Evolutionary conservation across 345 rosid species (phyloP).

Genomic region (Punica granatum): DNA sequence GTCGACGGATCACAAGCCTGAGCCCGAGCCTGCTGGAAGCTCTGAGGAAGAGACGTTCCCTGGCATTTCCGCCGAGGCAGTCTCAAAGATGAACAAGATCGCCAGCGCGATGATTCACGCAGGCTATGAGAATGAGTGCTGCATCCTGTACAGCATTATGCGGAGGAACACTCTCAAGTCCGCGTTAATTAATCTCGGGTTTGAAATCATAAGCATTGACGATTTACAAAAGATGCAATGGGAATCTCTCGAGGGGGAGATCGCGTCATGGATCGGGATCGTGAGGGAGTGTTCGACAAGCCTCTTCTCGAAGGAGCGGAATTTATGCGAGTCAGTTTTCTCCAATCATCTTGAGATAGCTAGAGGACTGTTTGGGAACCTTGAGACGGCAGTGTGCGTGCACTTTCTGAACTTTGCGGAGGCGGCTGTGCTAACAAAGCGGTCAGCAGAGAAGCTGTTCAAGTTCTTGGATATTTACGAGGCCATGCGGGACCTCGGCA

Average conservation of each 20-base stretch:
- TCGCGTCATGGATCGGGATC: conserved; percentile 46
- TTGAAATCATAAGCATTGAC: conserved; percentile 52
- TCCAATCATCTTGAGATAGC: conserved; percentile 19
- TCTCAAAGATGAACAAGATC: conserved; percentile 38
- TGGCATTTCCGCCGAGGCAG: conserved; percentile 28
- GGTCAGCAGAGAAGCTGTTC: conserved; percentile 68
- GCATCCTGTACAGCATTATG: conserved; percentile 32
- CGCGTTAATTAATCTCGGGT: conserved; percentile 40
- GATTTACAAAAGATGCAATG: conserved; percentile 65
- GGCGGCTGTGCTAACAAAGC: conserved; percentile 52
- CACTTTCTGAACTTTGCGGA: conserved; percentile 58
- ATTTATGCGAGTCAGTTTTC: conserved; percentile 40
- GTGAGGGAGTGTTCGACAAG: conserved; percentile 40
- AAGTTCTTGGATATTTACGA: conserved; percentile 81
- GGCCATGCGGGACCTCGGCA: conserved; percentile 40
- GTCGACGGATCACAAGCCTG: conserved; percentile 10
- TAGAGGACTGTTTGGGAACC: conserved; percentile 36
- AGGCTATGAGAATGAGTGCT: conserved; percentile 68
- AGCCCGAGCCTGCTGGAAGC: conserved; percentile 6
- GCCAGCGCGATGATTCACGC: conserved; percentile 53
- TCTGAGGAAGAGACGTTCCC: conserved; percentile 32
- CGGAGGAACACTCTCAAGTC: conserved; percentile 51
- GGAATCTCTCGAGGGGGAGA: conserved; percentile 71
- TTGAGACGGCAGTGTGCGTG: conserved; percentile 32
- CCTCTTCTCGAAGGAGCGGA: conserved; percentile 41